Evolutionary conservation across 148 eudicot genomes (phyloP).

Genomic region (Agrostemma githago): DNA sequence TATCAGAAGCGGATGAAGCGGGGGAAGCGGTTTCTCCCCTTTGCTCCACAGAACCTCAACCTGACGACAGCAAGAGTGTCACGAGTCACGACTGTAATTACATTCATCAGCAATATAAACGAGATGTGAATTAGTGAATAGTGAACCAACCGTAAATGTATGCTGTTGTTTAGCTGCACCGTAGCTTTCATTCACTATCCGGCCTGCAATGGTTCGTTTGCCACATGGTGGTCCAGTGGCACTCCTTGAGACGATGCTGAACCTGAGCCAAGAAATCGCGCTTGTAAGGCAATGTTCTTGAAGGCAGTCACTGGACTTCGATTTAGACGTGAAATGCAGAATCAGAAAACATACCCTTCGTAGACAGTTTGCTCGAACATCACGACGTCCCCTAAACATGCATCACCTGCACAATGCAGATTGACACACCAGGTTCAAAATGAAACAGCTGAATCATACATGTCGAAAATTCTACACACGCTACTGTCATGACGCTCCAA

Average conservation of each 20-base stretch:
- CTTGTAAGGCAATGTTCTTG: background rate
- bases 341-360: constrained; percentile 46
- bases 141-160: constrained; percentile 65
- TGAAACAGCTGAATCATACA: background rate
- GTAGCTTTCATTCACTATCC: constrained; percentile 85
- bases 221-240: constrained; percentile 81
- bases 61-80: constrained; percentile 29
- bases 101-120: background rate
- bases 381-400: constrained; percentile 77
- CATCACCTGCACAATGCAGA: constrained; percentile 60
- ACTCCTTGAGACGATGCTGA: constrained; percentile 62
- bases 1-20: constrained; percentile 75
- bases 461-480: background rate
- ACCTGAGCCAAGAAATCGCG: constrained; percentile 39
- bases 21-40: constrained; percentile 71
- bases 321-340: background rate
- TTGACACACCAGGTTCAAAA: background rate
- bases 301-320: background rate
- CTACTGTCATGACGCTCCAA: background rate
- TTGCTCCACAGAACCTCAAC: constrained; percentile 89
- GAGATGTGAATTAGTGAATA: background rate
- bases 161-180: constrained; percentile 92
- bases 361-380: constrained; percentile 82
- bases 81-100: too few species aligned
- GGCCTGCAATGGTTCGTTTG: constrained; percentile 58